These are phyloP conservation scores for Starmerella apis DNA, from an alignment of 805 yeast genomes.

Conservation along the genomic window DNA sequence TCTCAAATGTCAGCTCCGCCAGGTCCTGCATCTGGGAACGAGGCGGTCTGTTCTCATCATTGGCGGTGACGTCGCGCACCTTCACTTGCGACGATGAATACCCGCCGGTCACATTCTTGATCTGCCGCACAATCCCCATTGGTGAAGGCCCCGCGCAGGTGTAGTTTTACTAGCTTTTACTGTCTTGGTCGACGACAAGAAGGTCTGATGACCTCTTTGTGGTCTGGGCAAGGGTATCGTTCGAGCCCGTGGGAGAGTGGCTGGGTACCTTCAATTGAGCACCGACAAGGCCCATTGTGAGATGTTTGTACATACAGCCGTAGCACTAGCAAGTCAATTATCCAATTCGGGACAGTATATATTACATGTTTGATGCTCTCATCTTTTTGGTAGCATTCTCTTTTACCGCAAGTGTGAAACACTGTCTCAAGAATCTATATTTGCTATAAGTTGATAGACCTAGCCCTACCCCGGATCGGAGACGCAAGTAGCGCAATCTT, in stretches of 20 bases:
- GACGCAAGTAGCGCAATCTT: not conserved
- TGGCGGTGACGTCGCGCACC: slow-evolving; percentile 83
- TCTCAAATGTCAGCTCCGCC: slow-evolving; percentile 59
- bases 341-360: too few species aligned
- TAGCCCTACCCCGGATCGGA: slow-evolving; percentile 4
- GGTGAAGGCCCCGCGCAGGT: not conserved
- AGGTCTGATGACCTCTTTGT: not conserved
- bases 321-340: too few species aligned
- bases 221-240: slow-evolving; percentile 1
- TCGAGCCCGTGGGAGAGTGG: slow-evolving; percentile 5
- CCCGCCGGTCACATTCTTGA: slow-evolving; percentile 84
- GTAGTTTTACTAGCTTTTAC: not conserved
- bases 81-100: slow-evolving; percentile 75
- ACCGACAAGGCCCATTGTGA: not conserved
- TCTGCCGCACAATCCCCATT: slow-evolving; percentile 77
- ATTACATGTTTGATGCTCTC: too few species aligned
- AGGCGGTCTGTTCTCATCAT: slow-evolving; percentile 77
- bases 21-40: slow-evolving; percentile 74
- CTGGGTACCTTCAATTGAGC: not conserved
- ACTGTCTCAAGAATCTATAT: not conserved
- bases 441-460: not conserved
- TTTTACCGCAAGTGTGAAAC: not conserved
- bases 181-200: not conserved
- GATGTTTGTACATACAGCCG: too few species aligned
- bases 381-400: too few species aligned